These are phyloP conservation scores for Cyberlindnera samutprakarnensis DNA, from an alignment of 805 yeast species.

Conservation along the genomic window DNA sequence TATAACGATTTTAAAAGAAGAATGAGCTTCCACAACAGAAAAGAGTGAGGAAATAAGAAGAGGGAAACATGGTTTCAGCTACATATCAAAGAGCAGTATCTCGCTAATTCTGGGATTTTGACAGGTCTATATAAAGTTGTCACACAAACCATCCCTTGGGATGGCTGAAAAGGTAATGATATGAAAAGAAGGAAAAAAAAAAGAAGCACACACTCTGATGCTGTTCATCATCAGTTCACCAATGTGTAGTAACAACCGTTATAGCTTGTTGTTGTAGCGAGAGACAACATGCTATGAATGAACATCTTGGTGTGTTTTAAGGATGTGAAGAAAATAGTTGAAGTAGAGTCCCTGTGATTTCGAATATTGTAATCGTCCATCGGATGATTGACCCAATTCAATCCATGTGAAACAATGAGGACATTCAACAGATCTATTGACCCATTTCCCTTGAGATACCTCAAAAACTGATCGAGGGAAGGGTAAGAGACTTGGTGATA, in stretches of 20 bases:
- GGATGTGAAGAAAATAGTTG: conserved; percentile 17
- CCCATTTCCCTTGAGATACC: conserved; percentile 3
- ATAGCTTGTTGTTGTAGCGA: no score
- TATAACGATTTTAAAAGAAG: conserved; percentile 21
- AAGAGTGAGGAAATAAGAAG: no score
- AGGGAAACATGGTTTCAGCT: no score
- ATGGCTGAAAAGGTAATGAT: no score
- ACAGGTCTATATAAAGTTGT: no score
- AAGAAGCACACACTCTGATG: neutral
- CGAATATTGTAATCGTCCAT: neutral
- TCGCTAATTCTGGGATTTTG: no score
- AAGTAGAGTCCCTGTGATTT: conserved; percentile 15
- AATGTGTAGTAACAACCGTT: no score
- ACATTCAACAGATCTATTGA: conserved; percentile 13
- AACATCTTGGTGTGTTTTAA: conserved; percentile 10
- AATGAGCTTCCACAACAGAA: conserved; percentile 8
- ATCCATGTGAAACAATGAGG: conserved; percentile 17
- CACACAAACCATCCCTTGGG: no score
- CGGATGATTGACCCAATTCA: conserved; percentile 9
- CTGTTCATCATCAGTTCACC: no score
- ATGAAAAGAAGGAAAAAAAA: no score
- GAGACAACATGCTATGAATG: no score
- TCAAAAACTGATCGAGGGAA: conserved; percentile 14
- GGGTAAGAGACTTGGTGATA: conserved; percentile 8
- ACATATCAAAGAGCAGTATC: no score